phyloP scores from a whole-genome alignment of 1,284 basidiomycete species.

The Pholiota adiposa region DNA sequence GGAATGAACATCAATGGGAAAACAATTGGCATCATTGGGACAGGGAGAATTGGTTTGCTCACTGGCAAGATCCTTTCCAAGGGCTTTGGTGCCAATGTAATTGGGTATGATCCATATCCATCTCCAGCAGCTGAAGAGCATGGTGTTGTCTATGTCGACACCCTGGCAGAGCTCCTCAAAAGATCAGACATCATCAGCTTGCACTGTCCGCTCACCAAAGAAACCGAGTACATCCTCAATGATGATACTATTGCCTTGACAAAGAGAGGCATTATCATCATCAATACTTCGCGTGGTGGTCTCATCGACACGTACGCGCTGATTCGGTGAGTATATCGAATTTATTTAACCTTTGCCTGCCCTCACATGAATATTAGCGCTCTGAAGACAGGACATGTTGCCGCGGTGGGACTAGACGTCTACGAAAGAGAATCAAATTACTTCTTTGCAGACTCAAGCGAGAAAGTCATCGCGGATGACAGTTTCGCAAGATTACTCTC shows the following conservation, averaged over 20 bases:
- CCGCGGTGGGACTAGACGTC: constrained; percentile 43
- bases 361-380: constrained; percentile 23
- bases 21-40: constrained; percentile 42
- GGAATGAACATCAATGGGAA: constrained; percentile 43
- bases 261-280: constrained; percentile 41
- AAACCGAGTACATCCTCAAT: constrained; percentile 43
- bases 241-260: constrained; percentile 37
- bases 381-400: constrained; percentile 39
- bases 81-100: constrained; percentile 40
- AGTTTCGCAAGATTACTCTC: constrained; percentile 44
- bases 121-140: constrained; percentile 33
- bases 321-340: constrained; percentile 34
- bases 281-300: constrained; percentile 44
- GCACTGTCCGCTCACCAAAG: constrained; percentile 39
- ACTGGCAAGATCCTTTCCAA: constrained; percentile 42
- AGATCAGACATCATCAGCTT: constrained; percentile 42
- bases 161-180: constrained; percentile 36
- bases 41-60: constrained; percentile 42
- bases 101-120: constrained; percentile 42
- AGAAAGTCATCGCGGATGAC: constrained; percentile 44
- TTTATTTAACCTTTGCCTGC: not conserved
- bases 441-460: constrained; percentile 44
- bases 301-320: constrained; percentile 43
- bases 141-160: constrained; percentile 39
- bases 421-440: constrained; percentile 42